Evolutionary conservation across 2,329 filamentous ascomycete species (phyloP), one percentile per base, ranked within the genome.

Genomic region (Aspergillus aculeatus): DNA sequence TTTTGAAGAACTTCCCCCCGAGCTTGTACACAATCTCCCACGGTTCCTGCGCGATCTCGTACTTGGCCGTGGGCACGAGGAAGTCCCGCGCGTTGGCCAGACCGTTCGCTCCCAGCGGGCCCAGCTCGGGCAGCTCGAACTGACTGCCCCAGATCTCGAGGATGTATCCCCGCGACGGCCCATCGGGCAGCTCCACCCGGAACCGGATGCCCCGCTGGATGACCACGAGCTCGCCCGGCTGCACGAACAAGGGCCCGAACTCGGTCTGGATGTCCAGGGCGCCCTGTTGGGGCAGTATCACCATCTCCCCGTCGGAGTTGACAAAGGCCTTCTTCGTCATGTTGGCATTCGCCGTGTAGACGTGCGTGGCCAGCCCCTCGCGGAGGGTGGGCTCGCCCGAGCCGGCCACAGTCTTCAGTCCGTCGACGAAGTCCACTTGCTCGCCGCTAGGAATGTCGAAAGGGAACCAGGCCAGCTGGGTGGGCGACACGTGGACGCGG

Each of bases 221-320:
- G 16, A 90, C 82, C 53, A 81, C 83, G 32, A 90, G 84, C 70
- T 90, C 88, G n/a, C 86, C 86, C 0, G 86, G 87, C 4, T 86
- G 84, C 5, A 89, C 86, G 54, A 86, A 81, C 0, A 89, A 71
- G 26, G 80, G 81, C 4, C 88, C 88, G 16, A 89, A 81, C 68
- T 90, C 88, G 2, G 88, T 90, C 68, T 88, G 86, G 50, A 90
- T 86, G 64, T 89, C 84, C 2, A 90, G 78, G 0, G 82, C 78
- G 12, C 88, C 88, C 63, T 86, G 82, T 61, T 90, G 87, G 0
- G 83, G 85, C 2, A 89, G 80, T 50, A 90, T 86, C 55, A 89
- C 76, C 61, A 87, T 73, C 47, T 90, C 87, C 16, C 88, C 88
- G 61, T 90, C 88, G 1, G 85, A 84, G 48, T 82, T 84, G 66